Base-by-base conservation (phyloP, 192 early-diverging fungal genomes). In the Coemansia sp. region DNA sequence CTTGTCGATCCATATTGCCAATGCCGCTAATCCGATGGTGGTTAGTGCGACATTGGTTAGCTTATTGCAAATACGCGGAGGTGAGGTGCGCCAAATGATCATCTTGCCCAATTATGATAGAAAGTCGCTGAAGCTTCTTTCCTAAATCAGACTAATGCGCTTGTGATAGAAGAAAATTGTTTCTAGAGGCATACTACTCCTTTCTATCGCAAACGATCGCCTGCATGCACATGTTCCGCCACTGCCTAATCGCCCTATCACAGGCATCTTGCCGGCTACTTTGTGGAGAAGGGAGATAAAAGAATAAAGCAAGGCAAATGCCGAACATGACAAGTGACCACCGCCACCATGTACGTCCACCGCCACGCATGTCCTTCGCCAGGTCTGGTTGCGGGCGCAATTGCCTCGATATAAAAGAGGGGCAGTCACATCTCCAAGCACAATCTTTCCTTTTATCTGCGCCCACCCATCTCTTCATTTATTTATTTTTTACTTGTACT, bases 281-380 rank as follows among this genome's bases (percentile, higher is more conserved):
- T 20, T 3, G 2, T 7, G 10, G 49, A 22, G 20, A 20, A 10
- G 11, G 24, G 8, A 24, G 20, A 20, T 11, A 51, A 51, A 49
- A 49, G 11, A 11, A 51, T 22, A 10, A 51, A 24, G 49, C 49
- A 20, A 51, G 49, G 49, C 49, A 24, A 22, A 22, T 51, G 49
- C 49, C 49, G 49, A 51, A 51, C 49, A 51, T 22, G 20, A 20
- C 49, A 20, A 51, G 49, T 51, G 49, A 51, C 49, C 49, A 10
- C 49, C 49, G 49, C 49, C 49, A 51, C 49, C 49, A 51, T 51
- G 49, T 51, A 51, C 49, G 49, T 20, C 49, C 11, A 51, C 20
- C n/a, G 49, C 49, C 49, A 51, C 33, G 31, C 22, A 66, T 18
- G 38, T 12, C 62, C 62, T 34, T 63, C 36, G 20, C 34, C 49